These are phyloP conservation scores for Dissophora ornata DNA, from an alignment of 192 early-diverging fungal genomes.

Conservation along the genomic window DNA sequence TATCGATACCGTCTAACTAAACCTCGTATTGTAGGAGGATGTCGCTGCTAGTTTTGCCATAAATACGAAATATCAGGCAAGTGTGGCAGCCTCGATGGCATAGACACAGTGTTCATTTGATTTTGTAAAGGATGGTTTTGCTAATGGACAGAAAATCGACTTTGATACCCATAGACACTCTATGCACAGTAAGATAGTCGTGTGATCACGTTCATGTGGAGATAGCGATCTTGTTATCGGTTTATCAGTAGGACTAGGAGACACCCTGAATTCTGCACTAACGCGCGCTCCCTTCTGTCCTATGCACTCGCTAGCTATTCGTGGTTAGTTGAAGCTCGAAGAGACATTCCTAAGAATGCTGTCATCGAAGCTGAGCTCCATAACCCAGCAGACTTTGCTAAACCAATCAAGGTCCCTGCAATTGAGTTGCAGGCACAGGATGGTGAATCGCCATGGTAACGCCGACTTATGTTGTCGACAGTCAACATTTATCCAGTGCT, in stretches of 20 bases:
- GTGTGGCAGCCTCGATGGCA: neutral
- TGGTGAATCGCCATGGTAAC: conserved; percentile 49
- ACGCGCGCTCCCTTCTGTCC: no score
- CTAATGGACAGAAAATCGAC: no score
- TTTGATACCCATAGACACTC: no score
- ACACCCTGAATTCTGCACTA: no score
- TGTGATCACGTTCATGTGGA: no score
- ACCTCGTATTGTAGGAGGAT: conserved; percentile 23
- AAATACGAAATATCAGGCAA: conserved; percentile 49
- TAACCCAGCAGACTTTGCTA: conserved; percentile 49
- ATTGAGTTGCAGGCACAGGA: conserved; percentile 45
- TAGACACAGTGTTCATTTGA: neutral
- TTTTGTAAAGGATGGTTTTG: no score
- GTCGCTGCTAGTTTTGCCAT: conserved; percentile 49
- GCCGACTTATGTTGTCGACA: neutral
- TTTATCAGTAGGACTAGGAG: no score
- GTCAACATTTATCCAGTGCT: neutral
- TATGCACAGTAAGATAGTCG: conserved; percentile 35
- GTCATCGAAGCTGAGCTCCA: conserved; percentile 50
- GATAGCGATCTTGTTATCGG: no score
- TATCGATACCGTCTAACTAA: neutral
- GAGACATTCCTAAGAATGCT: conserved; percentile 45
- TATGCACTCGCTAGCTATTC: conserved; percentile 45
- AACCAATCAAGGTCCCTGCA: conserved; percentile 34
- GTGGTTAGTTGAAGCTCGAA: conserved; percentile 47